Percentiles rank a stretch among this genome's conserved stretches.
Conservation (phyloP, 768 basidiomycete species). For the Ramaria sp. region DNA sequence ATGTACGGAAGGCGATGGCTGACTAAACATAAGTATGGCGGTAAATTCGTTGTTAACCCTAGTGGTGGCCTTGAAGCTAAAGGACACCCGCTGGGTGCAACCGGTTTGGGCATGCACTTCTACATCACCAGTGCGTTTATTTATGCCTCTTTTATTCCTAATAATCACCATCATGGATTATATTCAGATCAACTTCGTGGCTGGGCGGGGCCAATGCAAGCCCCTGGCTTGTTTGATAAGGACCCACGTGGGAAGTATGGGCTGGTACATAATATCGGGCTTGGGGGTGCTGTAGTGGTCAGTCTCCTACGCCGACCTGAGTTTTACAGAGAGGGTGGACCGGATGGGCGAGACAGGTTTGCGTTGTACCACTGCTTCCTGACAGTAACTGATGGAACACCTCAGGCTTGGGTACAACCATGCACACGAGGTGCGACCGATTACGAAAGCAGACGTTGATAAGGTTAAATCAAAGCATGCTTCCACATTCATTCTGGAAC, state of each 20-base stretch:
- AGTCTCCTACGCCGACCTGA: slow-evolving; percentile 68
- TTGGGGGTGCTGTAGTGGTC: slow-evolving; percentile 73
- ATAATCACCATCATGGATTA: not conserved
- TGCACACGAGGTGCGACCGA: slow-evolving; percentile 50
- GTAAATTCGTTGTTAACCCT: slow-evolving; percentile 77
- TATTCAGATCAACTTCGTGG: slow-evolving; percentile 12
- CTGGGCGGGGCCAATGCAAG: slow-evolving; percentile 86
- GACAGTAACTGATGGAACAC: not conserved
- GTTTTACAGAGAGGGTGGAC: slow-evolving; percentile 57
- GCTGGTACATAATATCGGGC: slow-evolving; percentile 74
- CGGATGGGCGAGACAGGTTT: slow-evolving; percentile 58
- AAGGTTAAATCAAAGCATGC: slow-evolving; percentile 64
- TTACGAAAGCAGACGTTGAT: slow-evolving; percentile 56
- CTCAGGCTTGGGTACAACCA: slow-evolving; percentile 73
- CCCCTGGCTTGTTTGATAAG: slow-evolving; percentile 51
- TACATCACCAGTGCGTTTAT: slow-evolving; percentile 58
- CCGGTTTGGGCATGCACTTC: slow-evolving; percentile 80
- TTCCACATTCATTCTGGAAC: slow-evolving; percentile 33
- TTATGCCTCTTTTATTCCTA: not conserved
- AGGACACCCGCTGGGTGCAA: slow-evolving; percentile 78
- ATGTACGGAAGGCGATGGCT: not conserved
- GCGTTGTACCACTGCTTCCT: slow-evolving; percentile 6
- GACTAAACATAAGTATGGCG: slow-evolving; percentile 47
- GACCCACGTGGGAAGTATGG: slow-evolving; percentile 71
- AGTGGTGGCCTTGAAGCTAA: slow-evolving; percentile 85